Evolutionary conservation across 371 early-diverging fungal species (phyloP).

Genomic region (Rhizopus microsporus): DNA sequence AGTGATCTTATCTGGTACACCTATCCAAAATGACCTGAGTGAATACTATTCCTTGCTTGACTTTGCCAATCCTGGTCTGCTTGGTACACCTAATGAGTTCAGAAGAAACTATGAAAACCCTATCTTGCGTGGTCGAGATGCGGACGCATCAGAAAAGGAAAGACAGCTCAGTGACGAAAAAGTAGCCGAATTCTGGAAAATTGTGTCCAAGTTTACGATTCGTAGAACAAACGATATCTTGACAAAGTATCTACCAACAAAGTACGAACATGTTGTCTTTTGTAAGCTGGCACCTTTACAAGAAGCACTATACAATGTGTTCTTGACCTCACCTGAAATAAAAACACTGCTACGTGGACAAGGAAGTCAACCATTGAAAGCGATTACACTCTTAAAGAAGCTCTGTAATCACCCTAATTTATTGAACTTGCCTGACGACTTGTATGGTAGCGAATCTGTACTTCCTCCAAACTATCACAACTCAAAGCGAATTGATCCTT

Average conservation of each 20-base stretch:
- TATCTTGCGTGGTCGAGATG: constrained; percentile 93
- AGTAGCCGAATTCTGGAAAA: constrained; percentile 78
- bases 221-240: constrained; percentile 94
- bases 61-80: constrained; percentile 93
- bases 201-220: constrained; percentile 93
- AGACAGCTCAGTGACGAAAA: constrained; percentile 82
- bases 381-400: constrained; percentile 92
- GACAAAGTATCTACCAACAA: constrained; percentile 92
- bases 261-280: constrained; percentile 97
- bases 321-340: constrained; percentile 78
- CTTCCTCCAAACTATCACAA: constrained; percentile 50
- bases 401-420: constrained; percentile 93
- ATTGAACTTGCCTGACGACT: constrained; percentile 68
- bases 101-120: constrained; percentile 89
- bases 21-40: constrained; percentile 96
- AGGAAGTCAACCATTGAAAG: constrained; percentile 76
- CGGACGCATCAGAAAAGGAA: constrained; percentile 85
- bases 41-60: constrained; percentile 95
- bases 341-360: constrained; percentile 65
- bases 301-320: constrained; percentile 78
- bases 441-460: constrained; percentile 66
- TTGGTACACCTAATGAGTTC: constrained; percentile 93
- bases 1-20: constrained; percentile 96
- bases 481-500: constrained; percentile 57
- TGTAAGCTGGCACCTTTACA: constrained; percentile 82